Evolutionary conservation across 345 rosid genomes (phyloP), one percentile per base, ranked within the genome.

Genomic region (Trapa bicornis): DNA sequence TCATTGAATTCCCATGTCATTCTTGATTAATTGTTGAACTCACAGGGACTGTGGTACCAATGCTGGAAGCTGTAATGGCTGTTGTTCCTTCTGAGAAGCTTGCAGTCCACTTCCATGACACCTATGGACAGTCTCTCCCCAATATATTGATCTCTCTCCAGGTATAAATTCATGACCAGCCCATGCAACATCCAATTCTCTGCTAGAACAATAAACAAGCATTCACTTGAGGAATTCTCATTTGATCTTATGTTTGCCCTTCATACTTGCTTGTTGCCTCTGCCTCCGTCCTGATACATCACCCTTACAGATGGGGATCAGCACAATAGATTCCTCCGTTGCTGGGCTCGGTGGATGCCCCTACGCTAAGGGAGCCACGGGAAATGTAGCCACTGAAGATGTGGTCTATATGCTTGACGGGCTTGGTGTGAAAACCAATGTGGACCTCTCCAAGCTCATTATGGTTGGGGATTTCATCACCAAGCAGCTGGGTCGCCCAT

Each of bases 261-360:
- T 41, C 43, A 1, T 41, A 41, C 43, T 41, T 47, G 52, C 52
- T 47, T 4, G 52, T 7, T 47, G 14, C 16, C 12, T 47, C 14
- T 13, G 2, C 12, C 9, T 1, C 16, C 16, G 4, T 41, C 43
- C 43, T 41, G 43, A 13, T 56, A 15, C 10, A 50, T 47, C 48
- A 37, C 37, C 61, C 17, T 22, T 38, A 69, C 86, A 87, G 94
- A 80, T 88, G 91, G 95, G 91, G 67, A 84, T 88, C 61, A 81
- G 85, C 80, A 75, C 74, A 11, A 84, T 88, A 38, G 95, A 88
- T 72, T 81, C 86, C 33, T 86, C 91, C 1, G 65, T 88, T 8
- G 82, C 89, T 0, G 91, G 95, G 14, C 75, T 88, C 61, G 95
- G 95, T 8, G 95, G 95, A 64, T 88, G 95, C 68, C 95, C 95